Evolutionary conservation across 164 flowering plant genomes (phyloP).

Genomic region (Nelumbo lutea): DNA sequence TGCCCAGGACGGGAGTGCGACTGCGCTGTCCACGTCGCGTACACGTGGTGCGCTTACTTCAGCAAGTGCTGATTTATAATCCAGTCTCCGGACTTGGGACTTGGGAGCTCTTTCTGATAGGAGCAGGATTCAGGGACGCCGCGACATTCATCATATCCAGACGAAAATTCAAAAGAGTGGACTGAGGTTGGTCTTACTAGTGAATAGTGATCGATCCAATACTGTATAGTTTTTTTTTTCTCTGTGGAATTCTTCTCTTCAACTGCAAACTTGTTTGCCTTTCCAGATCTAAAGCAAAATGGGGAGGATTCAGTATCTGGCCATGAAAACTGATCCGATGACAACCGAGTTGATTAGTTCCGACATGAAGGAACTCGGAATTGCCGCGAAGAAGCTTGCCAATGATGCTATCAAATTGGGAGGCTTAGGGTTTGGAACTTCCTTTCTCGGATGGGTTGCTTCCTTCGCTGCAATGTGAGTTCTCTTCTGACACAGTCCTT

Average conservation of each 20-base stretch:
- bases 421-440: constrained; percentile 55
- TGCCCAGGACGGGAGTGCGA: too few relatives aligned
- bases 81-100: too few relatives aligned
- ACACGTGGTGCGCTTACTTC: too few relatives aligned
- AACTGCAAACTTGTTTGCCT: background rate
- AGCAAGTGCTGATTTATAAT: too few relatives aligned
- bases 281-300: constrained; percentile 4
- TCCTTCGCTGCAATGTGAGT: constrained; percentile 76
- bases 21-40: too few relatives aligned
- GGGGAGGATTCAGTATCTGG: constrained; percentile 37
- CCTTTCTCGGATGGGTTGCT: constrained; percentile 78
- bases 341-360: constrained; percentile 33
- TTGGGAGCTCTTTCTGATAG: too few relatives aligned
- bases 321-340: constrained; percentile 52
- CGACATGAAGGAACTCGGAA: constrained; percentile 48
- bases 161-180: too few relatives aligned
- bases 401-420: constrained; percentile 57
- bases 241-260: background rate
- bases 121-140: too few relatives aligned
- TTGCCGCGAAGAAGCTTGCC: constrained; percentile 60
- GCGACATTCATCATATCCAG: too few relatives aligned
- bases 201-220: background rate
- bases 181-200: background rate
- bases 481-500: background rate
- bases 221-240: background rate